Percentiles rank a stretch among this genome's conserved stretches.
These are phyloP conservation scores for Citrus trifoliata DNA, from an alignment of 345 rosid species.

Conservation along the genomic window DNA sequence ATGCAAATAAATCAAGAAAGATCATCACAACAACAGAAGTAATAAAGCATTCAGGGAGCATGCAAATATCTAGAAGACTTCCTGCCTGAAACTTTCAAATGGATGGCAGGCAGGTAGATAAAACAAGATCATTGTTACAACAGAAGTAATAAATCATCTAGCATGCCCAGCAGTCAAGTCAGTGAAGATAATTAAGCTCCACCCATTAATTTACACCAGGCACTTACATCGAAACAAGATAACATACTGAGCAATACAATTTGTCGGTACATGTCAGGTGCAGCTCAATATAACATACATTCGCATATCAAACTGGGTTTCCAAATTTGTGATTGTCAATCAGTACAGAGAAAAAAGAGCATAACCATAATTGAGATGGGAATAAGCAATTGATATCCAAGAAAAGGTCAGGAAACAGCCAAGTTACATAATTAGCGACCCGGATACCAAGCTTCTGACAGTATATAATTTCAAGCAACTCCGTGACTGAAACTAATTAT, in stretches of 20 bases:
- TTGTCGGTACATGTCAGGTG: background rate
- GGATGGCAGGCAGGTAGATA: background rate
- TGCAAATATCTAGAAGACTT: background rate
- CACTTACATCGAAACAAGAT: background rate
- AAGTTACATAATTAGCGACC: background rate
- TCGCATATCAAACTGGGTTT: background rate
- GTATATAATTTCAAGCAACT: background rate
- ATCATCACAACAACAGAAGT: background rate
- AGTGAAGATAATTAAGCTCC: background rate
- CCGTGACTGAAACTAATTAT: background rate
- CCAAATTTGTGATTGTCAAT: background rate
- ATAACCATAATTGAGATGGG: background rate
- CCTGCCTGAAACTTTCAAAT: background rate
- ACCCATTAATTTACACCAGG: background rate
- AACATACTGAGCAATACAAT: background rate
- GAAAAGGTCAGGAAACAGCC: background rate
- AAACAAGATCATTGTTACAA: background rate
- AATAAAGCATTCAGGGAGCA: background rate
- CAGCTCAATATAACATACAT: background rate
- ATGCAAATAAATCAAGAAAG: background rate
- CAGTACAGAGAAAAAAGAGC: background rate
- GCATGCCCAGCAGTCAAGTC: background rate
- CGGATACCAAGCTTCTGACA: background rate
- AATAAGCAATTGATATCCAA: background rate
- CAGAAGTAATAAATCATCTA: background rate